Evolutionary conservation across 2,329 filamentous ascomycete species (phyloP).

Genomic region (Aspergillus sp.): DNA sequence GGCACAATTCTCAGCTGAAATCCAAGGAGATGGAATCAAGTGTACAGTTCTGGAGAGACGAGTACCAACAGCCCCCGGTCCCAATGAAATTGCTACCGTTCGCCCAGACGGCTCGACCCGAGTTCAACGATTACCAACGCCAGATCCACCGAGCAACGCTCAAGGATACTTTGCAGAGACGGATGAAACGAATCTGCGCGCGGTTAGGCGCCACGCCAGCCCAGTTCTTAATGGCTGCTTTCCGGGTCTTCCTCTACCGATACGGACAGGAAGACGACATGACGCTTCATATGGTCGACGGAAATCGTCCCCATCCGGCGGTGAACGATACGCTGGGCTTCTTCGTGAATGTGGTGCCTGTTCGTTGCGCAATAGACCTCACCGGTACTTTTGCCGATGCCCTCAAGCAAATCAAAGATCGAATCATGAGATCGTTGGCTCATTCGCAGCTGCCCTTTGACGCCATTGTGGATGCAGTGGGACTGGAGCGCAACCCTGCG

Average conservation of each 20-base stretch:
- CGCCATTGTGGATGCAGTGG: background rate
- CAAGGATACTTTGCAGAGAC: background rate
- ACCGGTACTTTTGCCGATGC: background rate
- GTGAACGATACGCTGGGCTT: background rate
- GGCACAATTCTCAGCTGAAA: background rate
- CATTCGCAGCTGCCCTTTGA: slow-evolving; percentile 2
- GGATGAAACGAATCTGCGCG: slow-evolving; percentile 3
- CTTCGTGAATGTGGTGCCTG: slow-evolving; percentile 4
- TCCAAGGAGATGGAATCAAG: background rate
- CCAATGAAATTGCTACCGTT: background rate
- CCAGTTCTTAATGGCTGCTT: slow-evolving; percentile 1
- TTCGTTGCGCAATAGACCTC: background rate
- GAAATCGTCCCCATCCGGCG: slow-evolving; percentile 1
- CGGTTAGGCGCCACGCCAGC: background rate
- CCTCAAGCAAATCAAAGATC: background rate
- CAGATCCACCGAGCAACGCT: background rate
- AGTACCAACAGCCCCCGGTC: background rate
- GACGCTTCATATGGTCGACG: slow-evolving; percentile 3
- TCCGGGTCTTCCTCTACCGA: slow-evolving; percentile 3
- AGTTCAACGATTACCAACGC: background rate
- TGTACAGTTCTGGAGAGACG: background rate
- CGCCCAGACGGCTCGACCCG: background rate
- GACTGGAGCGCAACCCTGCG: background rate
- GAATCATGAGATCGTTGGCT: background rate
- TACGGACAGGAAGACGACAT: slow-evolving; percentile 1